Base-by-base conservation (phyloP, 2,329 filamentous ascomycete species). In the Fusarium brevicatenulatum region DNA sequence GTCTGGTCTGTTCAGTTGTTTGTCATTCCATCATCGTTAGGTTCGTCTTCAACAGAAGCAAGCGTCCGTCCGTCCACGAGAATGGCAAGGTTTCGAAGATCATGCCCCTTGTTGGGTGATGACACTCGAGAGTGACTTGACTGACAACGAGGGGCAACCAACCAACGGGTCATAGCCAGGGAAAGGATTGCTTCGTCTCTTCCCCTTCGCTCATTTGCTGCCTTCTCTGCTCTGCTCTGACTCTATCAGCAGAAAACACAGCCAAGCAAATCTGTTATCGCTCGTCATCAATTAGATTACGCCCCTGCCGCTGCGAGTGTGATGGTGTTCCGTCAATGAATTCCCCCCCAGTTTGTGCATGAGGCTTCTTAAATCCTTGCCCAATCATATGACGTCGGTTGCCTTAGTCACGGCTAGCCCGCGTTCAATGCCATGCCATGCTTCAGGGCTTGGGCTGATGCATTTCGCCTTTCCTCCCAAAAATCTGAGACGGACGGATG, bases 401-500 rank as follows among this genome's bases (percentile, higher is more conserved):
- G 58, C 57, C 71, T 76, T 77, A 69, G 72, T 72, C 71, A 76
- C 69, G 28, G 52, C 59, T 72, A 67, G 66, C 50, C 62, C 63
- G 60, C 61, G 63, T 60, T 62, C 69, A 67, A 70, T 69, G 57
- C 72, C 73, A 72, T 65, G 67, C 73, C 73, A 77, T 75, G 66
- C 69, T 75, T 56, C 72, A 61, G 64, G 71, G 72, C 72, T 78
- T 68, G 76, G 72, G 65, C 69, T 76, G 74, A 74, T 78, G 76
- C 74, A 77, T 75, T 76, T 78, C 67, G 72, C 73, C 70, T 71
- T 66, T 73, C 65, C 69, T 67, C 68, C 72, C 69, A 75, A 69
- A 75, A 80, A 81, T 81, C 79, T 81, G 78, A 81, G 78, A 81
- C 79, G 78, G 78, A 80, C 79, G 78, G 77, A 76, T 79, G 79